Evolutionary conservation across 495 filamentous ascomycete species (phyloP).

Genomic region (Xylaria castorea): DNA sequence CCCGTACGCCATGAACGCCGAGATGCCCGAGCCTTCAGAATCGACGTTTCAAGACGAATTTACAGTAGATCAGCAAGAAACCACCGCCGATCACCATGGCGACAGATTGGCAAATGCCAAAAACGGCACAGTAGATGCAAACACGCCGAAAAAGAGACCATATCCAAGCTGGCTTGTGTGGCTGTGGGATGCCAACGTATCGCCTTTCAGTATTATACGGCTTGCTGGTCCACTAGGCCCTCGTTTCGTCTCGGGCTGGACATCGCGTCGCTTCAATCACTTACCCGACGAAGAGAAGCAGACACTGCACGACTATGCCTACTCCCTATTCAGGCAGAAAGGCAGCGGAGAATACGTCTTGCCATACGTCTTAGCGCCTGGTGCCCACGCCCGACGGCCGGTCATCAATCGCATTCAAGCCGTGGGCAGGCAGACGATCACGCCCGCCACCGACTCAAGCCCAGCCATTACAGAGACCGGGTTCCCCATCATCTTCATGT

Average conservation of each 20-base stretch:
- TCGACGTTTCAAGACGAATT: conserved; percentile 76
- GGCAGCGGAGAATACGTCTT: conserved; percentile 97
- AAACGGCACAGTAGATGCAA: conserved; percentile 30
- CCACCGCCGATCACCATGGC: conserved; percentile 47
- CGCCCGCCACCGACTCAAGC: conserved; percentile 42
- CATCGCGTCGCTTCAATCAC: conserved; percentile 87
- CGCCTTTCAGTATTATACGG: conserved; percentile 88
- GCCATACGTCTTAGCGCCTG: conserved; percentile 89
- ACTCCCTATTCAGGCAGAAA: conserved; percentile 89
- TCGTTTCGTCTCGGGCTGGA: conserved; percentile 93
- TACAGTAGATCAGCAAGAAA: conserved; percentile 72
- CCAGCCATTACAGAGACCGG: conserved; percentile 68
- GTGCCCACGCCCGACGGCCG: conserved; percentile 88
- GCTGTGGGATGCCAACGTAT: conserved; percentile 97
- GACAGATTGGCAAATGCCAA: conserved; percentile 30
- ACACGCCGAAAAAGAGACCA: conserved; percentile 57
- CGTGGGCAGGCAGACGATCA: conserved; percentile 72
- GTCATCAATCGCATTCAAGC: conserved; percentile 84
- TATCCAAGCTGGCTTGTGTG: conserved; percentile 85
- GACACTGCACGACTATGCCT: conserved; percentile 88
- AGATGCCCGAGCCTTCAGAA: conserved; percentile 76
- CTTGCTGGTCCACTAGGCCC: conserved; percentile 92
- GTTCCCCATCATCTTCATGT: conserved; percentile 88
- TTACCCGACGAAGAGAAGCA: conserved; percentile 81
- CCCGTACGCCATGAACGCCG: conserved; percentile 84